Conservation (phyloP, 441 rosid species). For the Populus hybrid region DNA sequence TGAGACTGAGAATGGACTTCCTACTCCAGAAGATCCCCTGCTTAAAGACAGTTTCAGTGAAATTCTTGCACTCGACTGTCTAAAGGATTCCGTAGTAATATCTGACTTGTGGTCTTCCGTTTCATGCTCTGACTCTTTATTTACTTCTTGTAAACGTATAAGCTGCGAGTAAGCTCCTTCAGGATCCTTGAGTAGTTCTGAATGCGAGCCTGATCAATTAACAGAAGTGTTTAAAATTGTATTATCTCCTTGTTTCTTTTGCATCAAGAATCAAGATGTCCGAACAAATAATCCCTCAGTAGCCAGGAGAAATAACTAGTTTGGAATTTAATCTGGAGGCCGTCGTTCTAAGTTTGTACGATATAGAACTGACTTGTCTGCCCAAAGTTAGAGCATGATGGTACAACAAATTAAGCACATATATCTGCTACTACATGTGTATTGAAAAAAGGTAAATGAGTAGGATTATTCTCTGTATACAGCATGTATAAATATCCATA, state of each 20-base stretch:
- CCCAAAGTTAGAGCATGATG: no score
- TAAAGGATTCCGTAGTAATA: conserved; percentile 24
- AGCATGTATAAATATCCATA: neutral
- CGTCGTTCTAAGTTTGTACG: no score
- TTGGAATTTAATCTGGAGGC: no score
- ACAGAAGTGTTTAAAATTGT: neutral
- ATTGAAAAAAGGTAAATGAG: no score
- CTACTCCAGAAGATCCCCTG: conserved; percentile 39
- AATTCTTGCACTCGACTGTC: conserved; percentile 28
- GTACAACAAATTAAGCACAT: no score
- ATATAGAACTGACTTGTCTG: no score
- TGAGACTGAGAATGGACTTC: conserved; percentile 32
- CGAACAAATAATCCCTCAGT: no score
- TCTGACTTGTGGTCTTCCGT: conserved; percentile 28
- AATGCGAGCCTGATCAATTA: conserved; percentile 52
- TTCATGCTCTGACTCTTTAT: conserved; percentile 24
- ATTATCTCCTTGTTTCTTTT: neutral
- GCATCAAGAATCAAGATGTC: neutral
- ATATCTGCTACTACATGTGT: no score
- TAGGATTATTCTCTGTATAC: neutral
- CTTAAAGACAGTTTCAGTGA: conserved; percentile 41
- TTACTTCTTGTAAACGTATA: conserved; percentile 45
- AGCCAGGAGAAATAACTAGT: no score
- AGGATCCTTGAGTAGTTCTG: conserved; percentile 43
- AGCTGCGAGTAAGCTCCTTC: conserved; percentile 56